These are phyloP conservation scores for Zangia roseola DNA, from an alignment of 768 basidiomycete species.

Conservation along the genomic window DNA sequence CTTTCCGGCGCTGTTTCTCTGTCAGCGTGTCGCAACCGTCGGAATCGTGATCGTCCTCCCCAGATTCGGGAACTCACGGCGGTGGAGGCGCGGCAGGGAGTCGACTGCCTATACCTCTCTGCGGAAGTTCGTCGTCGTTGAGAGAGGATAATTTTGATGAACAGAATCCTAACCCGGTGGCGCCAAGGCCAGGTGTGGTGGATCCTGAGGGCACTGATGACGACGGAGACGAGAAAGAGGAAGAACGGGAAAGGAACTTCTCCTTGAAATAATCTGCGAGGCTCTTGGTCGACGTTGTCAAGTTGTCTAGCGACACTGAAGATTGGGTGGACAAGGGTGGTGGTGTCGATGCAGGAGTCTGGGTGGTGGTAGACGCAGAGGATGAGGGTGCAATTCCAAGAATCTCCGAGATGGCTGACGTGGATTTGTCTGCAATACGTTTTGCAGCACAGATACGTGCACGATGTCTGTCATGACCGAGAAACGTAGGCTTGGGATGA, in stretches of 20 bases:
- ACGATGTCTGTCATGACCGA: conserved; percentile 59
- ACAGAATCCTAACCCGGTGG: background rate
- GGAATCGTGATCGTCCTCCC: conserved; percentile 11
- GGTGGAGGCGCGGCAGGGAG: background rate
- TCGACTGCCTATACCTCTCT: conserved; percentile 13
- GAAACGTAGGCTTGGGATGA: conserved; percentile 5
- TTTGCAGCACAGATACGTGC: conserved; percentile 81
- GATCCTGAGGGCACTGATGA: background rate
- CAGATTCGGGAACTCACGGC: background rate
- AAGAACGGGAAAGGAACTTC: conserved; percentile 60
- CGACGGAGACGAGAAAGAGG: conserved; percentile 11
- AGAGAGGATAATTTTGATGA: background rate
- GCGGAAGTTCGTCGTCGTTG: background rate
- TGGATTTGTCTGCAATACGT: conserved; percentile 67
- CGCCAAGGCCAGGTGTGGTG: conserved; percentile 9
- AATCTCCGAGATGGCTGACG: conserved; percentile 84
- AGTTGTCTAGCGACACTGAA: conserved; percentile 39
- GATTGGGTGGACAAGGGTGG: conserved; percentile 28
- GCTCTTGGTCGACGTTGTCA: conserved; percentile 73
- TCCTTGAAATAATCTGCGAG: conserved; percentile 89
- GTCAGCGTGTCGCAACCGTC: conserved; percentile 5
- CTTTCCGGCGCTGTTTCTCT: conserved; percentile 35
- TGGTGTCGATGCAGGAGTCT: conserved; percentile 35
- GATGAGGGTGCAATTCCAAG: conserved; percentile 68
- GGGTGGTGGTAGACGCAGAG: conserved; percentile 30